Evolutionary conservation across 768 basidiomycete genomes (phyloP), one percentile per base, ranked within the genome.

Genomic region (Steccherinum ochraceum): DNA sequence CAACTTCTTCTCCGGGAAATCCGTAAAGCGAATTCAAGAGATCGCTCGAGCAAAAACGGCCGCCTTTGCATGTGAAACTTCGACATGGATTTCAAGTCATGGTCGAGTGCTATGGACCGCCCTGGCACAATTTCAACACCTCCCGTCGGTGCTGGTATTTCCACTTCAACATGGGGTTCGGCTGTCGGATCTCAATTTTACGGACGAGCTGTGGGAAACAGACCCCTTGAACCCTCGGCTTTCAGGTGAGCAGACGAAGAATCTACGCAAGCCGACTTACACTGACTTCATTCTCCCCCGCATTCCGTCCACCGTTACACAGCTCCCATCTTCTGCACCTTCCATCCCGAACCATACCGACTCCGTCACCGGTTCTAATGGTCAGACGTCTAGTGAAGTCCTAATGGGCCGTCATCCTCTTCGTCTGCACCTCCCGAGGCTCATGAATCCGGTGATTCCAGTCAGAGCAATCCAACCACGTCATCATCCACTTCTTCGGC

Each of bases 11-110:
- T 49, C 48, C 5, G n/a, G 23, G 12, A 45, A 55, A n/a, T 16
- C 46, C 2, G 3, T 16, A 4, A 57, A 51, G n/a, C 20, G 35
- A 1, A 55, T 56, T 0, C 51, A 53, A 12, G 40, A 55, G 10
- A 54, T 67, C 18, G 67, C 65, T 0, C 45, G 56, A 23, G 61
- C 59, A 3, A 52, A 68, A 4, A 46, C 62, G 0, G 52, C 61
- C 1, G 48, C 55, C 4, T 70, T 64, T 55, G 69, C 69, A 4
- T 76, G 70, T 23, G 69, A 77, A 77, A 77, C 55, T 64, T 76
- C 24, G 72, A 77, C 53, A 61, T 74, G 4, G 58, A 70, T 35
- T 52, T 74, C 5, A 64, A 69, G 43, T 48, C 56, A 10, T 13
- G 57, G 0, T 49, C 63, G 5, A 67, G 67, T 0, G 70, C 68